These are phyloP conservation scores for Sporothrix inflata DNA, from an alignment of 2,329 filamentous ascomycete species.

Conservation along the genomic window DNA sequence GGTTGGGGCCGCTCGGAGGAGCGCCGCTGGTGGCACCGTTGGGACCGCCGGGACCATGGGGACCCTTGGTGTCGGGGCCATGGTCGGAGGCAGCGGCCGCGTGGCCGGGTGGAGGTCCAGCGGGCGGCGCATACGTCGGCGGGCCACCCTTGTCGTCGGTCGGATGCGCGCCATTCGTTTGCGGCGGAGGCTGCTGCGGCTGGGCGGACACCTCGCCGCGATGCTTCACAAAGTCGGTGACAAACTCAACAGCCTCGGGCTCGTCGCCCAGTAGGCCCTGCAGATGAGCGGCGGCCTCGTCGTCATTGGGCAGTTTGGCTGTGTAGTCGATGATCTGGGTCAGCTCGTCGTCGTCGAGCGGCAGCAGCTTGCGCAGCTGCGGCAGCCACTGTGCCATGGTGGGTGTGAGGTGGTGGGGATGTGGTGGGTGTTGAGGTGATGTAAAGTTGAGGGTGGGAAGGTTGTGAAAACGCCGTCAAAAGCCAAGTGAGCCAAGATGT, in stretches of 20 bases:
- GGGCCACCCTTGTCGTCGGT: not conserved
- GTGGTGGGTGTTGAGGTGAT: not conserved
- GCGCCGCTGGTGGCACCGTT: not conserved
- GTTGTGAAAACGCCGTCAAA: not conserved
- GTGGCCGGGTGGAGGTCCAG: not conserved
- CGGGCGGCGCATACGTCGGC: not conserved
- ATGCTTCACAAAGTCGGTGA: slow-evolving; percentile 25
- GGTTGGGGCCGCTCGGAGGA: not conserved
- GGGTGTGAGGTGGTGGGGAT: not conserved
- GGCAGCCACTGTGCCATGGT: slow-evolving; percentile 12
- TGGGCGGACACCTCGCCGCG: not conserved
- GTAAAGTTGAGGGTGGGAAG: not conserved
- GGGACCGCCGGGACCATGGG: not conserved
- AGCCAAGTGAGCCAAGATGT: not conserved
- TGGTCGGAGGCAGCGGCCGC: not conserved
- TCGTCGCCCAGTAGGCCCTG: slow-evolving; percentile 26
- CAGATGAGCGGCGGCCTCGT: slow-evolving; percentile 25
- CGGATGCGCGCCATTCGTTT: not conserved
- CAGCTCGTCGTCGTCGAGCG: slow-evolving; percentile 29
- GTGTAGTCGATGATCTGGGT: slow-evolving; percentile 23
- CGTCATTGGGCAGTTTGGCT: slow-evolving; percentile 8
- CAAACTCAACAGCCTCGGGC: slow-evolving; percentile 19
- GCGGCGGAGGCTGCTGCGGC: not conserved
- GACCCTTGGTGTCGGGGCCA: not conserved
- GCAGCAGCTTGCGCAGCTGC: slow-evolving; percentile 25